Evolutionary conservation across 371 early-diverging fungal genomes (phyloP), one percentile per base, ranked within the genome.

Genomic region (Mucor plumbeus): DNA sequence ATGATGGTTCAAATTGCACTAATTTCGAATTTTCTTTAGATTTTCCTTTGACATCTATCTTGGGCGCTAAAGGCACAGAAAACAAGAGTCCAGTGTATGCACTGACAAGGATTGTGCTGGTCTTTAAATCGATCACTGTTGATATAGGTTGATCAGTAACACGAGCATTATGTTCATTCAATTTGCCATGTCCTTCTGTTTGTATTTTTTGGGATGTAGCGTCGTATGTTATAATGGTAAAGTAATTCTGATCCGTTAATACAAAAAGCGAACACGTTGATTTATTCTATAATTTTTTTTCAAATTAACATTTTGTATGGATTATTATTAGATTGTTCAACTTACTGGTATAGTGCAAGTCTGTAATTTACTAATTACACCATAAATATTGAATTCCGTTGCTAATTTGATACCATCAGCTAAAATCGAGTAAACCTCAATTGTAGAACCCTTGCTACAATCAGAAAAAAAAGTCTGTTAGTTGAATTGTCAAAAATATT

Each of bases 351-450:
- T 78, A 15, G 84, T 69, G 64, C 73, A 87, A 6, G 80, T 56
- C 67, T 82, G 63, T 64, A 93, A 57, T 4, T 73, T 73, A 3
- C 81, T 74, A 14, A 93, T 84, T 17, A 85, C 80, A 7, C 91
- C 93, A 78, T 88, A 86, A 7, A 92, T 69, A 4, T 79, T 79
- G 62, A 87, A 83, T 55, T 88, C 84, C 38, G 79, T 76, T 34
- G 88, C 71, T 15, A 78, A 69, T 39, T 78, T 79, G 56, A 92
- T 74, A 4, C 78, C 80, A 31, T 80, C 80, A 4, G 69, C 62
- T 14, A 75, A 76, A 17, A 81, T 67, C 5, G 79, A 59, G 63
- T 79, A 84, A 13, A 93, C 72, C 61, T 92, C 90, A 10, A 92
- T 65, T 11, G 86, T 85, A 33, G 86, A 88, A 8, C 85, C 79